Base-by-base conservation (phyloP, 163 green algal species). In the Chlorella variabilis region DNA sequence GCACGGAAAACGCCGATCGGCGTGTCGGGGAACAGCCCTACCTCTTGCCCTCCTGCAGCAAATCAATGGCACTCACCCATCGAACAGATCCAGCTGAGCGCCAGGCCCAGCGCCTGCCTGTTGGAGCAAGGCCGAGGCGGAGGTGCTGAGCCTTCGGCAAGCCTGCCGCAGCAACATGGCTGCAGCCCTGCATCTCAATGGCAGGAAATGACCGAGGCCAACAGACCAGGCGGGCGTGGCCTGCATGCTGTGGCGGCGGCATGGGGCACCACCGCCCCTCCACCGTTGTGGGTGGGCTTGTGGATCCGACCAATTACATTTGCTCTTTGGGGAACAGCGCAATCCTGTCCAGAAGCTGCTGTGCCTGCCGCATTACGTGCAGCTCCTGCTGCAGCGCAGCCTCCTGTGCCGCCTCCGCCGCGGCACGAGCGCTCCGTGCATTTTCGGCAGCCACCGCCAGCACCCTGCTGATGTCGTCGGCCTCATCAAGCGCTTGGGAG, bases 391-490 rank as follows among this genome's bases (percentile, higher is more conserved):
- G 36, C 38, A 29, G 33, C 56, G 56, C 70, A 3, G 34, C 59
- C 38, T 54, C 27, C 73, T 58, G 73, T 34, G 42, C 38, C n/a
- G 45, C 73, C 21, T n/a, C 54, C 20, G 36, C 73, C 23, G 18
- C 54, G 11, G 38, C 11, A 17, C 51, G 34, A 8, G 71, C 71
- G 20, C 56, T 41, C 25, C n/a, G 17, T 9, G 38, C 56, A 25
- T 70, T 80, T 36, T 70, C 73, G 11, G 36, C n/a, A 17, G 73
- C 56, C 36, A 70, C 71, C n/a, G 65, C 25, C 27, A 80, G 73
- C 73, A 80, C 73, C n/a, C 73, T 56, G 20, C 31, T 39, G 49
- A 80, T n/a, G n/a, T n/a, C 56, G 15, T 80, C 73, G 13, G 25
- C 73, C n/a, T 80, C 38, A 2, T 36, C 42, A 27, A 68, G 29